Evolutionary conservation across 306 rosid species (phyloP).

Genomic region (Inga laurina): DNA sequence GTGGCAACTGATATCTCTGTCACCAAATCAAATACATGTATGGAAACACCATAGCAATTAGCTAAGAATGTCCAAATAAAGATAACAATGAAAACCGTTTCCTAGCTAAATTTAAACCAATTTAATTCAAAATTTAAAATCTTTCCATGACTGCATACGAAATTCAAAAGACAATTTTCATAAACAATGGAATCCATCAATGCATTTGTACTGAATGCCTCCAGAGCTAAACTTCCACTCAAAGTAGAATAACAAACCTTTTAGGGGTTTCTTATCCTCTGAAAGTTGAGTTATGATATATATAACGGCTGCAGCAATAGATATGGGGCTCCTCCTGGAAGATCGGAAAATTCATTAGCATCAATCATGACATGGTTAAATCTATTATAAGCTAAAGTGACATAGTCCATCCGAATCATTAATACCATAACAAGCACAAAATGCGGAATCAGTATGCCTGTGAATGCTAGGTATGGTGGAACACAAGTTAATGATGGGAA

Average conservation of each 20-base stretch:
- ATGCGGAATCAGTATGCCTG: not conserved
- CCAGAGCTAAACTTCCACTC: conserved; percentile 11
- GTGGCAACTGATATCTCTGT: conserved; percentile 74
- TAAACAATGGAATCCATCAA: not conserved
- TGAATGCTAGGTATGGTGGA: not conserved
- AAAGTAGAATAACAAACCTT: conserved; percentile 53
- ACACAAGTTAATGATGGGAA: not conserved
- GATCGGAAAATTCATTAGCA: conserved; percentile 25
- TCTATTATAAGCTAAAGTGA: not conserved
- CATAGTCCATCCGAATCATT: not conserved
- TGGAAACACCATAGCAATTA: not conserved
- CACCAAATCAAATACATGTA: conserved; percentile 23
- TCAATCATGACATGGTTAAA: not conserved
- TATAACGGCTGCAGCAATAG: conserved; percentile 98
- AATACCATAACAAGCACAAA: not conserved
- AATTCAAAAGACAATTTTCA: not conserved
- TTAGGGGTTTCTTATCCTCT: conserved; percentile 86
- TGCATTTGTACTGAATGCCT: conserved; percentile 1
- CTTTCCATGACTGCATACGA: not conserved
- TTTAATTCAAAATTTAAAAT: conserved; percentile 12
- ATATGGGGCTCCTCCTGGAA: conserved; percentile 97
- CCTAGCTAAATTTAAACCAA: conserved; percentile 8
- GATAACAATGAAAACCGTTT: not conserved
- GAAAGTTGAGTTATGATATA: conserved; percentile 95
- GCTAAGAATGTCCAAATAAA: not conserved